Evolutionary conservation across 2,329 filamentous ascomycete species (phyloP), one percentile per base, ranked within the genome.

Genomic region (Apiospora rasikravindrae): DNA sequence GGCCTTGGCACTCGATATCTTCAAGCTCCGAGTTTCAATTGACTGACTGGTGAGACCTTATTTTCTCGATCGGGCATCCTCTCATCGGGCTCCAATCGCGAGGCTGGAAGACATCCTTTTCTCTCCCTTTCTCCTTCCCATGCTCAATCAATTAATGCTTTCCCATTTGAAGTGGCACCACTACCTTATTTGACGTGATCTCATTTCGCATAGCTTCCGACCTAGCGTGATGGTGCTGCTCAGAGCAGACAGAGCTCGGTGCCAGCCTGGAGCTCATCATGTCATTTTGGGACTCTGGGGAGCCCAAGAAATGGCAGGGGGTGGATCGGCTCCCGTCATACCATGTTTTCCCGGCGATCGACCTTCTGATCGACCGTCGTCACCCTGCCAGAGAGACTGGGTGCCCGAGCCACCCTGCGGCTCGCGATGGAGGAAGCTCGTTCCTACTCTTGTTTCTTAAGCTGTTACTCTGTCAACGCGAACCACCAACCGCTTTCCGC

Each of bases 311-410:
- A 8, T 57, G 57, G 33, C 57, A 64, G 57, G 57, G 53, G 57
- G 57, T 24, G 57, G 57, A 64, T 64, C 57, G 57, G 53, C 22
- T 64, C 57, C 57, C 57, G 57, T 64, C 57, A 64, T 64, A 45
- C 66, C 66, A 68, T 13, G 24, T 26, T 45, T 68, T 29, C 45
- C 26, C 66, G 66, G 44, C 66, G 66, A 68, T 68, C 66, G 66
- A 40, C 57, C 37, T 68, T 68, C 24, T 45, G 66, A 71, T 37
- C 51, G 64, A 68, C 44, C 66, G 11, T 69, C 73, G 76, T 80
- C 77, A 73, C 77, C 78, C 73, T 76, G 78, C 76, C 77, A 79
- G 77, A 78, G 73, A 44, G 33, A 45, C 29, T 61, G 29, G 29
- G 44, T 26, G 66, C 66, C 40, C 44, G 66, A 47, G 42, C 66